Conservation (phyloP, 2,329 filamentous ascomycete species). For the Rhinocladiella similis region DNA sequence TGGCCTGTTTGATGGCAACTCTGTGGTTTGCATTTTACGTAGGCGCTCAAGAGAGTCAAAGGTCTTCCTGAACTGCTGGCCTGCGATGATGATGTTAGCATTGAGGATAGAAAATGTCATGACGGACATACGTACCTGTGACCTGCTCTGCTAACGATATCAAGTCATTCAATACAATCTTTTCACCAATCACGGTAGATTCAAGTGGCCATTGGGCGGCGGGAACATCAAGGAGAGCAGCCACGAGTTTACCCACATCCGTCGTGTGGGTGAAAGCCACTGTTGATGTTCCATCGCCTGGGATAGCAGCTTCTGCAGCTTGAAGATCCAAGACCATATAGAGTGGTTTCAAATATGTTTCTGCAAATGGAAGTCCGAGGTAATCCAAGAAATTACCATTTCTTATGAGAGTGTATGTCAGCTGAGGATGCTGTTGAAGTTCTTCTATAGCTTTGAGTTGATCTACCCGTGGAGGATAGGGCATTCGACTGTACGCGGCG, state of each 20-base stretch:
- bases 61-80: not conserved
- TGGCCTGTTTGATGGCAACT: not conserved
- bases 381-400: conserved; percentile 36
- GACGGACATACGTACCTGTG: not conserved
- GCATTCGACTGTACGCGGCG: not conserved
- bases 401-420: conserved; percentile 33
- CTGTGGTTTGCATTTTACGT: not conserved
- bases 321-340: conserved; percentile 4
- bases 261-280: conserved; percentile 9
- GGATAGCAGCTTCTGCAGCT: not conserved
- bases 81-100: not conserved
- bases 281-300: conserved; percentile 4
- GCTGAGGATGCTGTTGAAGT: conserved; percentile 21
- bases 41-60: not conserved
- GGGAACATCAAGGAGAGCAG: not conserved
- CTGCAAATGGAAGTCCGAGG: conserved; percentile 31
- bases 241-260: conserved; percentile 10
- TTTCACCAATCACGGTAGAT: not conserved
- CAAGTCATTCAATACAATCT: conserved; percentile 2
- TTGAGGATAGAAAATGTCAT: not conserved
- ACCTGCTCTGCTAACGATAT: not conserved
- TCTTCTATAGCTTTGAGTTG: not conserved
- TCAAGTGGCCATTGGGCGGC: not conserved
- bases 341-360: conserved; percentile 19
- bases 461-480: not conserved